These are phyloP conservation scores for Dysphania ambrosioides DNA, from an alignment of 148 eudicot genomes.

Conservation along the genomic window DNA sequence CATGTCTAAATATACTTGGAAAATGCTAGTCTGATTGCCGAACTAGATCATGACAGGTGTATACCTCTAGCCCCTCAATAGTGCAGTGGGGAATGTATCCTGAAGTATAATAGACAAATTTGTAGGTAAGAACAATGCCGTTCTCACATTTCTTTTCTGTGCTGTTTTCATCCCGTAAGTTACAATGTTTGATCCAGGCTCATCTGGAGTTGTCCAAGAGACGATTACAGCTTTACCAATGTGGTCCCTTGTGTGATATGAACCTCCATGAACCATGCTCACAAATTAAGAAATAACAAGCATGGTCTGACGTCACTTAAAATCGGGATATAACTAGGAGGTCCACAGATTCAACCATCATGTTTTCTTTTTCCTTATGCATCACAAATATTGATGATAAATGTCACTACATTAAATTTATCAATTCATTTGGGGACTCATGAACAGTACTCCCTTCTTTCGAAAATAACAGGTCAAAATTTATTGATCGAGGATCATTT, in stretches of 20 bases:
- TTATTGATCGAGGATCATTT: too few relatives aligned
- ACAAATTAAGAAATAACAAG: background rate
- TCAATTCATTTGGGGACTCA: too few relatives aligned
- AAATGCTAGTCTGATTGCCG: background rate
- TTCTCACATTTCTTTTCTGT: constrained; percentile 29
- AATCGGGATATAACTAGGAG: too few relatives aligned
- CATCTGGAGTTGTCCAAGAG: constrained; percentile 74
- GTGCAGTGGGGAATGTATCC: constrained; percentile 81
- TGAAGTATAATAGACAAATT: constrained; percentile 68
- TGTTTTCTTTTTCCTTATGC: background rate
- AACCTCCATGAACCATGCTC: constrained; percentile 42
- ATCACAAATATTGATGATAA: background rate
- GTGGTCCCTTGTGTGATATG: constrained; percentile 85
- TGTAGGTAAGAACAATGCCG: constrained; percentile 53
- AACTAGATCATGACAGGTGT: background rate
- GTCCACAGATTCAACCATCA: background rate
- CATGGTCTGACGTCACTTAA: too few relatives aligned
- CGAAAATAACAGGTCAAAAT: too few relatives aligned
- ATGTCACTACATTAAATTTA: background rate
- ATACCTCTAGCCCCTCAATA: constrained; percentile 59
- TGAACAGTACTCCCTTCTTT: too few relatives aligned
- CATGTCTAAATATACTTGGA: background rate
- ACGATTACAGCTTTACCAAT: constrained; percentile 62
- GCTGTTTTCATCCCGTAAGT: constrained; percentile 54
- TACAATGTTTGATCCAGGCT: constrained; percentile 62